Percentiles rank a stretch among this genome's conserved stretches.
phyloP scores from a whole-genome alignment of 371 early-diverging fungal genomes.

The Rhizopus microsporus region DNA sequence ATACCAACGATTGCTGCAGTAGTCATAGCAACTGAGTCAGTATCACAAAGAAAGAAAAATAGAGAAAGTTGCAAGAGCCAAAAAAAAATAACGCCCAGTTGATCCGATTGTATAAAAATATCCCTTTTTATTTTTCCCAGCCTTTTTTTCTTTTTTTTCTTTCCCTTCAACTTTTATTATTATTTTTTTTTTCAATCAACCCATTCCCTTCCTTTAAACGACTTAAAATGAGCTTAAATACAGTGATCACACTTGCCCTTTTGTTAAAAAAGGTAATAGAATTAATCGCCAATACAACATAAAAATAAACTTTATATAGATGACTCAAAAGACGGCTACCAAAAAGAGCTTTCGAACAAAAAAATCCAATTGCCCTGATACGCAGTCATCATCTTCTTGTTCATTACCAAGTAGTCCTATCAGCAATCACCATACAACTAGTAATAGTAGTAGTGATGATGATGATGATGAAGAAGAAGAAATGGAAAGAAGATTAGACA shows the following conservation, averaged over 20 bases:
- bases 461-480: background rate
- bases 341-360: conserved; percentile 13
- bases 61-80: background rate
- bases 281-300: background rate
- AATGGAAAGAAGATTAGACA: background rate
- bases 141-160: conserved; percentile 6
- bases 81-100: conserved; percentile 2
- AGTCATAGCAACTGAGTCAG: too few species aligned
- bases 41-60: too few species aligned
- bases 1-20: too few species aligned
- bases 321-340: conserved; percentile 20
- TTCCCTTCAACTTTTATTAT: background rate
- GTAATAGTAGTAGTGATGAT: too few species aligned
- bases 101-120: background rate
- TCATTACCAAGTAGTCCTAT: background rate
- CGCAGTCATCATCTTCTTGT: background rate
- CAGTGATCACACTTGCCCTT: conserved; percentile 35
- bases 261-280: conserved; percentile 36
- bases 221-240: conserved; percentile 32
- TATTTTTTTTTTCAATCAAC: conserved; percentile 10
- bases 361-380: background rate
- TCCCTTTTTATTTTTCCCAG: conserved; percentile 12
- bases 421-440: conserved; percentile 9
- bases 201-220: conserved; percentile 23
- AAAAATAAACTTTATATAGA: conserved; percentile 11